Percentiles rank a stretch among this genome's conserved stretches.
phyloP scores from a whole-genome alignment of 2,329 filamentous ascomycete species.

The Sporothrix humicola region DNA sequence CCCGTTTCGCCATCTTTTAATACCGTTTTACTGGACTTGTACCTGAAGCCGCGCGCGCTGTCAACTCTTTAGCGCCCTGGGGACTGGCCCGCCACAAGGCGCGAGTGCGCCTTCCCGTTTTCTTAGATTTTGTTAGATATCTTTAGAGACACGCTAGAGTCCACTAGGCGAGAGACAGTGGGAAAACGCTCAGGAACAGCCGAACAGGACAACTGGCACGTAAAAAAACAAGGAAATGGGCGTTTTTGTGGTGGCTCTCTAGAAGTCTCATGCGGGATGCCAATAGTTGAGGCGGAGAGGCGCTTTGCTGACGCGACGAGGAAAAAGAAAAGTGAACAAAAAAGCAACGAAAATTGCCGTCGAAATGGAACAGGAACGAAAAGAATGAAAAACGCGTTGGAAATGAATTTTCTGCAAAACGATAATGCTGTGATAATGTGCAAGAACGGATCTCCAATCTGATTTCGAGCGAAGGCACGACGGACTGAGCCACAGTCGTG shows the following conservation, averaged over 20 bases:
- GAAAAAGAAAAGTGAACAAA: too few relatives aligned
- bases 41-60: constrained; percentile 24
- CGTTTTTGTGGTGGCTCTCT: neutral
- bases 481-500: neutral
- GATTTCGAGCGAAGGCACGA: constrained; percentile 1
- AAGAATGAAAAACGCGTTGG: neutral
- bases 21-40: neutral
- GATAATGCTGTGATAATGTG: neutral
- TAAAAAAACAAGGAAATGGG: constrained; percentile 9
- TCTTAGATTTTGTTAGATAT: neutral
- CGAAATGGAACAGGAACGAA: neutral
- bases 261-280: neutral
- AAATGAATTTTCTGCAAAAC: neutral
- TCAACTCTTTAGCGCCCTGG: constrained; percentile 24
- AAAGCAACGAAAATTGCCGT: too few relatives aligned
- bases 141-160: constrained; percentile 2
- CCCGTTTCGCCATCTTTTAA: neutral
- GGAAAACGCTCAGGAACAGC: neutral
- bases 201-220: constrained; percentile 26
- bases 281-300: neutral
- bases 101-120: constrained; percentile 32
- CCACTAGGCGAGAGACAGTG: neutral
- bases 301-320: constrained; percentile 11
- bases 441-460: neutral
- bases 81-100: constrained; percentile 23